phyloP scores from a whole-genome alignment of 2,329 filamentous ascomycete genomes.

The Aaosphaeria pasadenensis region DNA sequence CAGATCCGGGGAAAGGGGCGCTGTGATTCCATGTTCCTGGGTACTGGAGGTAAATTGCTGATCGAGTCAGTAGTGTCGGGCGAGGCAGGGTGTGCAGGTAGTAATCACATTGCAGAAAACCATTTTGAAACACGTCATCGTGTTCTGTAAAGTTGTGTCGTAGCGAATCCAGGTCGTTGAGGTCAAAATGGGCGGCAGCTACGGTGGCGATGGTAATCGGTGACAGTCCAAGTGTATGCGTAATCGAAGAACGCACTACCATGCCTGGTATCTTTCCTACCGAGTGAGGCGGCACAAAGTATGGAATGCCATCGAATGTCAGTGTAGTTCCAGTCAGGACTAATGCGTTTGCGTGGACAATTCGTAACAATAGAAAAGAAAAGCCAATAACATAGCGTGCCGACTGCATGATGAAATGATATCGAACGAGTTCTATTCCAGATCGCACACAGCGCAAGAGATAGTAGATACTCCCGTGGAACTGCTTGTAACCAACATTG shows the following conservation, averaged over 20 bases:
- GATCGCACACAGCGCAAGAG: too few relatives aligned
- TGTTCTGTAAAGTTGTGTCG: conserved; percentile 25
- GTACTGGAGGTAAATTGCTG: not conserved
- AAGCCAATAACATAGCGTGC: too few relatives aligned
- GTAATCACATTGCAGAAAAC: conserved; percentile 34
- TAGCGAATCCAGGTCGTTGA: conserved; percentile 15
- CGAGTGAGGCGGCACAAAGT: not conserved
- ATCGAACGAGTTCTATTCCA: too few relatives aligned
- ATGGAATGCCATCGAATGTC: not conserved
- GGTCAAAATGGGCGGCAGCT: conserved; percentile 16
- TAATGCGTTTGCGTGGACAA: too few relatives aligned
- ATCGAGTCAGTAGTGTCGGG: not conserved
- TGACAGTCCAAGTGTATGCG: not conserved
- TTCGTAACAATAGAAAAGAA: too few relatives aligned
- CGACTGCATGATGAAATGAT: too few relatives aligned
- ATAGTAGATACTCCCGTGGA: too few relatives aligned
- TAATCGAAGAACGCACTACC: conserved; percentile 7
- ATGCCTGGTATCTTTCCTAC: conserved; percentile 12
- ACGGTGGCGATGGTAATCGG: conserved; percentile 37
- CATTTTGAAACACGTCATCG: conserved; percentile 43
- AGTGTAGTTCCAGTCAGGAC: not conserved
- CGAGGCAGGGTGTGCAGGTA: not conserved
- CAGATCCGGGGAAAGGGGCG: not conserved
- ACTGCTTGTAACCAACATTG: too few relatives aligned
- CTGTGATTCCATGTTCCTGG: not conserved